Percentiles rank a stretch among this genome's conserved stretches.
These are phyloP conservation scores for Hypoxylon sp. DNA, from an alignment of 2,329 filamentous ascomycete genomes.

Conservation along the genomic window DNA sequence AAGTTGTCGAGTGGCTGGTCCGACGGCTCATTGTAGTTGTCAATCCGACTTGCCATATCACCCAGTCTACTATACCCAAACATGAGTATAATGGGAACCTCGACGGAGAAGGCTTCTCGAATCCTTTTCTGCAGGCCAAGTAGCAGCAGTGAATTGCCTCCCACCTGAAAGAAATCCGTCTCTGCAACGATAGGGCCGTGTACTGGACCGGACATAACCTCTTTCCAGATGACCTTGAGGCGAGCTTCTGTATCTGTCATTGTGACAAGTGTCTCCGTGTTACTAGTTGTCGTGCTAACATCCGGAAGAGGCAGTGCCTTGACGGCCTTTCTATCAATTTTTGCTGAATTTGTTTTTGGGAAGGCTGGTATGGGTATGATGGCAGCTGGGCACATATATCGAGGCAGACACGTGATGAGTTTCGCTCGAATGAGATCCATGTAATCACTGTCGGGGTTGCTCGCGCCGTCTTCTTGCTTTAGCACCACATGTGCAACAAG, in stretches of 20 bases:
- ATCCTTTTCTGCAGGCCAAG: conserved; percentile 50
- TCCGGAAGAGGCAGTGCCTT: neutral
- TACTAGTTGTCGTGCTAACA: neutral
- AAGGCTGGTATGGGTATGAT: conserved; percentile 39
- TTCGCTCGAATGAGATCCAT: neutral
- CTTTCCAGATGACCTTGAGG: conserved; percentile 27
- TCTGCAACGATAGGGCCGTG: conserved; percentile 9
- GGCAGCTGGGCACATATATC: conserved; percentile 46
- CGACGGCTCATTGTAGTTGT: too few species aligned
- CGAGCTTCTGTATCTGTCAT: neutral
- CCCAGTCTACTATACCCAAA: conserved; percentile 50
- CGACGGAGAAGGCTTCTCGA: conserved; percentile 42
- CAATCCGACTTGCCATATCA: too few species aligned
- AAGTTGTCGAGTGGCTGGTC: too few species aligned
- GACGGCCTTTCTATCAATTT: too few species aligned
- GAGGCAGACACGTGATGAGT: neutral
- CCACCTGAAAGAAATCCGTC: conserved; percentile 52
- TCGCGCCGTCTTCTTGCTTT: neutral
- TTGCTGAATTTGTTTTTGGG: conserved; percentile 1
- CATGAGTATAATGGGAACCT: conserved; percentile 48
- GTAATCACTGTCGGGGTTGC: neutral
- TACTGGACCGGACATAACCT: conserved; percentile 18
- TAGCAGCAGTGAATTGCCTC: conserved; percentile 53
- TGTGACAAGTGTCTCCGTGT: neutral
- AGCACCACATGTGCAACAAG: too few species aligned